Evolutionary conservation across 495 filamentous ascomycete species (phyloP).

Genomic region (Neurospora africana): DNA sequence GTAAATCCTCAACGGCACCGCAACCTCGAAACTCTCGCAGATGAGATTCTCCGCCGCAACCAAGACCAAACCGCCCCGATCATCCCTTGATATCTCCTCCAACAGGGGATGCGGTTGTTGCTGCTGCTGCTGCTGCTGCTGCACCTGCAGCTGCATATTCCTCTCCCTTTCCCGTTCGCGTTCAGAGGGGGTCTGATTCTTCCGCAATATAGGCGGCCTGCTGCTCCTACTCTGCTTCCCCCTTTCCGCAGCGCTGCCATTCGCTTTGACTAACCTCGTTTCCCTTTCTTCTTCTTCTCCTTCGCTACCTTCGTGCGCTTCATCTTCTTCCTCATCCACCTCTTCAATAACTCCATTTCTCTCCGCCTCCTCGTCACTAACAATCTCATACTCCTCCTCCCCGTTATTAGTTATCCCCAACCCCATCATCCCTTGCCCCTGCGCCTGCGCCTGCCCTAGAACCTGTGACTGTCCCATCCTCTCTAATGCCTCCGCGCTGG

Average conservation of each 20-base stretch:
- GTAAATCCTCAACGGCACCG: constrained; percentile 73
- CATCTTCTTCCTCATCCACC: constrained; percentile 9
- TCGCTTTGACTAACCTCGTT: not conserved
- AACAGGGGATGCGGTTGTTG: constrained; percentile 29
- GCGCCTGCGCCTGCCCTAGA: not conserved
- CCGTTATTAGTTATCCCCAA: constrained; percentile 1
- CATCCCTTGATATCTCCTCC: constrained; percentile 58
- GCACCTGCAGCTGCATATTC: not conserved
- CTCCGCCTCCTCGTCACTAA: not conserved
- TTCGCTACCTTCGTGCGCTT: constrained; percentile 2
- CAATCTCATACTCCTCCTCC: not conserved
- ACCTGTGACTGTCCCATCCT: constrained; percentile 1
- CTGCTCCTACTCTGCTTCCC: not conserved
- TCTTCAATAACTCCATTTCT: not conserved
- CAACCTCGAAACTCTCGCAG: constrained; percentile 85
- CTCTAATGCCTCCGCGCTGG: constrained; percentile 17
- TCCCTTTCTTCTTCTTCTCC: constrained; percentile 1
- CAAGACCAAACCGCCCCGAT: constrained; percentile 54
- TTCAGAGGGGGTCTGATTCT: not conserved
- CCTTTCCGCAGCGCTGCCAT: not conserved
- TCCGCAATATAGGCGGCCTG: not conserved
- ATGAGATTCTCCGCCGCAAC: constrained; percentile 64
- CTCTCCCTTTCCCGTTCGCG: not conserved
- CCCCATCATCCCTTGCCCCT: not conserved
- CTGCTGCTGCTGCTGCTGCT: not conserved